A percentile compares a stretch with the other conserved stretches of the same genome.
Evolutionary conservation across 2,329 filamentous ascomycete genomes (phyloP).

Genomic region (Aspergillus ochraceus): DNA sequence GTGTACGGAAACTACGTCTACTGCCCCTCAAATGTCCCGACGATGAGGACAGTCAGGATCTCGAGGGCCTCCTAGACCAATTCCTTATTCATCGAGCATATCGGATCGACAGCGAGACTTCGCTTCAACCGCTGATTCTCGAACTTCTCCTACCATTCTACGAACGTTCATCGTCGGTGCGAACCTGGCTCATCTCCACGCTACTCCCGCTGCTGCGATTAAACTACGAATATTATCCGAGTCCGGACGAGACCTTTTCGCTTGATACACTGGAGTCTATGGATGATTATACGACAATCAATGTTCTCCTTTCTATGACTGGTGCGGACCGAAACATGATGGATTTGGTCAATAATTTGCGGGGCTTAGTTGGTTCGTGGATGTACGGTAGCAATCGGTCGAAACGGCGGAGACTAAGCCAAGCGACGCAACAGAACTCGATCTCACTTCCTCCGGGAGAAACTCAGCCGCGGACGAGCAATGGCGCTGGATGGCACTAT

Average conservation of each 20-base stretch:
- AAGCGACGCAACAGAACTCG: slow-evolving; percentile 26
- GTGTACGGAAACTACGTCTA: slow-evolving; percentile 53
- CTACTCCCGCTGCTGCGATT: slow-evolving; percentile 60
- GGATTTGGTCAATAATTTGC: slow-evolving; percentile 55
- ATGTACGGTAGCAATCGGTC: slow-evolving; percentile 57
- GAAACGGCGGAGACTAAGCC: slow-evolving; percentile 54
- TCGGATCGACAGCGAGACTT: slow-evolving; percentile 59
- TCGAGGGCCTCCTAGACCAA: slow-evolving; percentile 51
- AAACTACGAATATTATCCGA: slow-evolving; percentile 63
- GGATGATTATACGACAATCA: slow-evolving; percentile 52
- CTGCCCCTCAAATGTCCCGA: slow-evolving; percentile 49
- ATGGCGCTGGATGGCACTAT: slow-evolving; percentile 54
- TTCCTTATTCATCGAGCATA: slow-evolving; percentile 63
- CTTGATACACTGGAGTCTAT: slow-evolving; percentile 55
- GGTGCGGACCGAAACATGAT: slow-evolving; percentile 33
- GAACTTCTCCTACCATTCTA: slow-evolving; percentile 60
- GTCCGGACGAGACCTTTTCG: slow-evolving; percentile 44
- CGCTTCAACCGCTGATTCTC: slow-evolving; percentile 57
- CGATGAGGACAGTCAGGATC: slow-evolving; percentile 44
- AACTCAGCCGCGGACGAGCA: slow-evolving; percentile 18
- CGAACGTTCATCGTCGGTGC: slow-evolving; percentile 51
- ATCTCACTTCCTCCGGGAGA: slow-evolving; percentile 26
- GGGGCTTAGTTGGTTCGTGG: slow-evolving; percentile 63
- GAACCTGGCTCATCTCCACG: slow-evolving; percentile 61
- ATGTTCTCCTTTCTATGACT: slow-evolving; percentile 52